These are phyloP conservation scores for Henckelia pumila DNA, from an alignment of 257 asterid genomes.

Conservation along the genomic window DNA sequence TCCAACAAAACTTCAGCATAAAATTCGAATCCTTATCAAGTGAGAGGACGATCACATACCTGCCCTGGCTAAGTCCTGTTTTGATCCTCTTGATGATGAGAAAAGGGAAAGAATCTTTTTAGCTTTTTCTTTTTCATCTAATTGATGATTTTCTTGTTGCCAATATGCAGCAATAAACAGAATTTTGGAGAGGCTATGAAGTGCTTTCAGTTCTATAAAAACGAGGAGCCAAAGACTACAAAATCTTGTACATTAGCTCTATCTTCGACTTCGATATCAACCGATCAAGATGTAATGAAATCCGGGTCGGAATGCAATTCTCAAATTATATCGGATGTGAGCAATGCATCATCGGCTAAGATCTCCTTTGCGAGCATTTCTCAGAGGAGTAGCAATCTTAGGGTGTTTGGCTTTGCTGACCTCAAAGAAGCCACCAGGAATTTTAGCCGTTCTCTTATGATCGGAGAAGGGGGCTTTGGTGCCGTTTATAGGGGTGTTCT, in stretches of 20 bases:
- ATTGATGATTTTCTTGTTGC: background rate
- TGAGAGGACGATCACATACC: background rate
- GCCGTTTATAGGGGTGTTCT: constrained; percentile 66
- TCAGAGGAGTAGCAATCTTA: constrained; percentile 49
- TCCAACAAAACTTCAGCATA: background rate
- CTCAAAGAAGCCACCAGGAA: constrained; percentile 66
- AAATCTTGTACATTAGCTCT: constrained; percentile 41
- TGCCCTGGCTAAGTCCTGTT: background rate
- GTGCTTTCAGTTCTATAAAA: constrained; percentile 57
- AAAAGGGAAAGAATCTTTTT: background rate
- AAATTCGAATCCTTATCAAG: too few relatives aligned
- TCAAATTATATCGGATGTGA: constrained; percentile 56
- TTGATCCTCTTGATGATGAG: background rate
- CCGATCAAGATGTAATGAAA: constrained; percentile 51
- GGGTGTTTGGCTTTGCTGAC: constrained; percentile 58
- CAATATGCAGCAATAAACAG: constrained; percentile 14
- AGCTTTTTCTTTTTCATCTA: too few relatives aligned
- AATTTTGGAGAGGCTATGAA: constrained; percentile 36
- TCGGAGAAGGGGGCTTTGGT: constrained; percentile 93
- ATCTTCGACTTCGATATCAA: constrained; percentile 46
- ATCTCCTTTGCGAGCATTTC: constrained; percentile 53
- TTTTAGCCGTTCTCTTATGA: constrained; percentile 75
- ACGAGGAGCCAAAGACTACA: constrained; percentile 42
- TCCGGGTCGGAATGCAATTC: constrained; percentile 51
- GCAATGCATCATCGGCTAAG: constrained; percentile 61